phyloP scores from a whole-genome alignment of 2,329 filamentous ascomycete species.

The Diaporthe citrichinensis region DNA sequence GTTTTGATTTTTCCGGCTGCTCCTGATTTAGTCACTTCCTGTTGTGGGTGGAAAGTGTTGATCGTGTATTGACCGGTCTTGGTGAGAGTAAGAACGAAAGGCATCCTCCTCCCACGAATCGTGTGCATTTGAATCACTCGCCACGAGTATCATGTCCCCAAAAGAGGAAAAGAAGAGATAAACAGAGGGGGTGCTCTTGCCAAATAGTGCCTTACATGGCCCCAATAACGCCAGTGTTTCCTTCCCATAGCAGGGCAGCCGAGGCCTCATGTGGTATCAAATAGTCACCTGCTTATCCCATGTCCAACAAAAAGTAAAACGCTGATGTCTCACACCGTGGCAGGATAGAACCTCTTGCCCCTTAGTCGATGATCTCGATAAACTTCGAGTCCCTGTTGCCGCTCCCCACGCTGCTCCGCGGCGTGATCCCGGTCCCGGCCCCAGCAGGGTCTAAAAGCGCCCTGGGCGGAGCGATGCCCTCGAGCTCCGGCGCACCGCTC shows the following conservation, averaged over 20 bases:
- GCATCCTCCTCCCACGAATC: not conserved
- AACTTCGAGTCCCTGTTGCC: conserved; percentile 65
- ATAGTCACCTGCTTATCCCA: not conserved
- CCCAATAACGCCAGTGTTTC: not conserved
- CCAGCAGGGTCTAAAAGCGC: conserved; percentile 45
- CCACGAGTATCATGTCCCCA: too few species aligned
- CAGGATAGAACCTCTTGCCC: not conserved
- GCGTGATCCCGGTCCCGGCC: not conserved
- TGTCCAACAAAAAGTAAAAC: not conserved
- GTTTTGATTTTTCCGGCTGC: not conserved
- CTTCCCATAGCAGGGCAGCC: not conserved
- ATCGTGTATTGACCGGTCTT: not conserved
- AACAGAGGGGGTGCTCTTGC: not conserved
- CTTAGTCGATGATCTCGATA: conserved; percentile 60
- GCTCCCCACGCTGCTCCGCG: conserved; percentile 51
- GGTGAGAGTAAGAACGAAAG: not conserved
- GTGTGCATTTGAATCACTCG: not conserved
- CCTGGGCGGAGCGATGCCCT: conserved; percentile 42
- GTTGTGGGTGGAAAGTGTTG: not conserved
- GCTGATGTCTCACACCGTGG: not conserved
- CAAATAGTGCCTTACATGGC: not conserved
- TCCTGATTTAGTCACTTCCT: not conserved
- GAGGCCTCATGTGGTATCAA: conserved; percentile 5
- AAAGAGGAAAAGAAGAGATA: not conserved
- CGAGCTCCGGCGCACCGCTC: conserved; percentile 28